phyloP scores from a whole-genome alignment of 768 basidiomycete species.

The Suillus clintonianus region DNA sequence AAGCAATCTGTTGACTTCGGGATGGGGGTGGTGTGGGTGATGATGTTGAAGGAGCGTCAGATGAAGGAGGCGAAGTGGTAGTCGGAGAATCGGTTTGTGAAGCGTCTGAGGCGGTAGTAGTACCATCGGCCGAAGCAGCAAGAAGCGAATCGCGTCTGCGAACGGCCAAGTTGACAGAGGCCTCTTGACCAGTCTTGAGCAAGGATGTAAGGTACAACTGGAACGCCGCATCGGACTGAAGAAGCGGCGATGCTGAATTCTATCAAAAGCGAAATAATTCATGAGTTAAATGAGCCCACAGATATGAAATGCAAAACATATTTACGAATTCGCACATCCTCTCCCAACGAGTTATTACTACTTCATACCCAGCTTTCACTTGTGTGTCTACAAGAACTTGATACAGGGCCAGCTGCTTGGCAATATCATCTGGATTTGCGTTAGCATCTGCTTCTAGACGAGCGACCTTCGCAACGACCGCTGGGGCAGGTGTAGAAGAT shows the following conservation, averaged over 20 bases:
- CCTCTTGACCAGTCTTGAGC: conserved; percentile 54
- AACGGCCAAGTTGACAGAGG: conserved; percentile 66
- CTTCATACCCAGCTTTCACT: conserved; percentile 67
- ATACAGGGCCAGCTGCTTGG: conserved; percentile 70
- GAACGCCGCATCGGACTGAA: conserved; percentile 73
- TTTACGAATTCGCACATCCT: conserved; percentile 81
- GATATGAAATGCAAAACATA: conserved; percentile 15
- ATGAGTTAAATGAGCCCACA: conserved; percentile 10
- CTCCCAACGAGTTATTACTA: conserved; percentile 81
- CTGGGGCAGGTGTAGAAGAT: conserved; percentile 54
- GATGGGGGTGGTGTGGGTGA: conserved; percentile 29
- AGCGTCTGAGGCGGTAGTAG: conserved; percentile 16
- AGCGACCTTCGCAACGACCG: conserved; percentile 69
- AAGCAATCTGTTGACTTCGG: conserved; percentile 44
- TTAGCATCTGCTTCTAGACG: conserved; percentile 79
- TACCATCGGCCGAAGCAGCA: conserved; percentile 31
- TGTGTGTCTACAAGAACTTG: conserved; percentile 66
- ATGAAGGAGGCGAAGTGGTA: conserved; percentile 5
- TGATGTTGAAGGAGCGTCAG: conserved; percentile 16
- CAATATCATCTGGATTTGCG: conserved; percentile 65
- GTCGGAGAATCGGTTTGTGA: conserved; percentile 8
- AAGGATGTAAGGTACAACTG: conserved; percentile 74
- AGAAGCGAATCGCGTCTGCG: conserved; percentile 68
- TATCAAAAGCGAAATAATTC: conserved; percentile 25
- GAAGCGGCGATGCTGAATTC: conserved; percentile 69